Base-by-base conservation (phyloP, 805 yeast species). In the Yamadazyma paraphyllophila region DNA sequence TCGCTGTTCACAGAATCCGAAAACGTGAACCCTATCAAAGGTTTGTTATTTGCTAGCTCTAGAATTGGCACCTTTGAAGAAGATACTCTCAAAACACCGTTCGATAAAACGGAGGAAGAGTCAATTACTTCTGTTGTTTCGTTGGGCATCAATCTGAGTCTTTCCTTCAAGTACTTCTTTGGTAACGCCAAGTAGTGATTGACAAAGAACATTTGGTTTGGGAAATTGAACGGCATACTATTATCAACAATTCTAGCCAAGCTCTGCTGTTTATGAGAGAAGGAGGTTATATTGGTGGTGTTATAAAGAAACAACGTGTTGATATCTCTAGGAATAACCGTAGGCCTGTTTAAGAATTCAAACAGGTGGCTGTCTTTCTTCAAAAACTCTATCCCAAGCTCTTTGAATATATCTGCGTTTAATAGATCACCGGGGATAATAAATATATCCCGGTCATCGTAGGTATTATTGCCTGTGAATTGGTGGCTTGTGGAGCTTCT, bases 171-270 rank as follows among this genome's bases (percentile, higher is more conserved):
- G 26, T 47, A 50, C 12, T 9, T n/a, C 32, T 60, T 53, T 1
- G 78, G 78, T 7, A 75, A 43, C 4, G 74, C 58, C 43, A 75
- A 50, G 46, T 62, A 65, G 48, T 65, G 68, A 48, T 74, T 75
- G 3, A 59, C 53, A 38, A 76, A 54, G 15, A 61, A 55, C 43
- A 67, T 62, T 43, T 57, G 58, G 15, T 55, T 54, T 13, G 74
- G 73, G 11, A 74, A 51, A 15, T 57, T 51, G 47, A 77, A 75
- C 0, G 80, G 78, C 4, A 69, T 60, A 2, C 67, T 54, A 7
- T 55, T 52, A 16, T 56, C 57, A 12, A 71, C 35, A 49, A 67
- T 61, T 2, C 53, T 46, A 4, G 62, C 24, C 24, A 20, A 4
- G n/a, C n/a, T n/a, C n/a, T n/a, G n/a, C 6, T 20, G 24, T 20